A percentile compares a stretch with the other conserved stretches of the same genome.
Evolutionary conservation across 1,284 basidiomycete genomes (phyloP).

Genomic region (Trichosporon ovoides): DNA sequence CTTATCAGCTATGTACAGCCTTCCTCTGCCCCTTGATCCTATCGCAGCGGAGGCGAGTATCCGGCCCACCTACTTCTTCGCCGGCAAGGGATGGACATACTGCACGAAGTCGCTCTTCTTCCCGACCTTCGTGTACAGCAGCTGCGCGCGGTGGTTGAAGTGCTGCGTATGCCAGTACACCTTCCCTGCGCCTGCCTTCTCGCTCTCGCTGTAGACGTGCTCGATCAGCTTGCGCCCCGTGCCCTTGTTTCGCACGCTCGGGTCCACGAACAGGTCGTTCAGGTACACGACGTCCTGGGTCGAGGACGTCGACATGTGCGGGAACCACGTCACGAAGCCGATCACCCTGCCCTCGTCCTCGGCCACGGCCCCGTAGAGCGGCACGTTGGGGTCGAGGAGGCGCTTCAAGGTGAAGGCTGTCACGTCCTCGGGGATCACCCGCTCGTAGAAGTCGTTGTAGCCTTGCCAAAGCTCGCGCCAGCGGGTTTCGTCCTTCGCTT

Average conservation of each 20-base stretch:
- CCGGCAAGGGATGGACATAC: slow-evolving; percentile 7
- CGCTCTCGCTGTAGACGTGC: slow-evolving; percentile 10
- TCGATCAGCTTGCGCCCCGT: slow-evolving; percentile 18
- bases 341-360: slow-evolving; percentile 11
- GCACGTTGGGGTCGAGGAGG: slow-evolving; percentile 15
- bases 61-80: too few species aligned
- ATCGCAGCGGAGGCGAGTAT: too few species aligned
- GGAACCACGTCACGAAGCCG: slow-evolving; percentile 21
- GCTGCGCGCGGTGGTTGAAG: slow-evolving; percentile 24
- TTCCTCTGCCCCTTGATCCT: too few species aligned
- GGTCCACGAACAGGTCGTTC: slow-evolving; percentile 20
- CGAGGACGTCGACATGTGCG: slow-evolving; percentile 16
- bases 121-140: slow-evolving; percentile 22
- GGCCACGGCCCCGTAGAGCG: slow-evolving; percentile 20
- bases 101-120: slow-evolving; percentile 18
- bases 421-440: slow-evolving; percentile 13
- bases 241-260: slow-evolving; percentile 15
- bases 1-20: too few species aligned
- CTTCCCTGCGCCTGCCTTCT: slow-evolving; percentile 6
- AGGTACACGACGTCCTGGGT: slow-evolving; percentile 19
- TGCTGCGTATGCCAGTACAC: slow-evolving; percentile 25
- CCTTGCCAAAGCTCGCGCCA: slow-evolving; percentile 16
- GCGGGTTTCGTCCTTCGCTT: slow-evolving; percentile 13
- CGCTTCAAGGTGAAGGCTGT: slow-evolving; percentile 13
- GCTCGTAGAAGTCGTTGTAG: slow-evolving; percentile 25